Percentiles rank a stretch among this genome's conserved stretches.
phyloP scores from a whole-genome alignment of 106 monocot genomes.

The Platanthera guangdongensis region DNA sequence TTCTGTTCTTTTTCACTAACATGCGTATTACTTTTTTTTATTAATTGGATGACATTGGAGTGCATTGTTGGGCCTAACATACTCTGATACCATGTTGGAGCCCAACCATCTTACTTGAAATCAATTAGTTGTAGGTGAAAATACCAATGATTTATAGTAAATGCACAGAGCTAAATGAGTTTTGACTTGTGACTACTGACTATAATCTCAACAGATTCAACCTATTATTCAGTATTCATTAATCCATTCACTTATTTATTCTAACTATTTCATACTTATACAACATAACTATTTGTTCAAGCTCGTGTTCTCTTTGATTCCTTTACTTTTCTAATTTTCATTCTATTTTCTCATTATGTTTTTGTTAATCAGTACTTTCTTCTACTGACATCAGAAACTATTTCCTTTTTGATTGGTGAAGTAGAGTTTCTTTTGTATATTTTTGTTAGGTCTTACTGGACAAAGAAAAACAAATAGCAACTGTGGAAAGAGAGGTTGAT shows the following conservation, averaged over 20 bases:
- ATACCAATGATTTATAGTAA: too few species aligned
- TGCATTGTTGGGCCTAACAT: too few species aligned
- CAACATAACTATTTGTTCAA: not conserved
- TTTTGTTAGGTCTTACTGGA: slow-evolving; percentile 66
- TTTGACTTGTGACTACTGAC: too few species aligned
- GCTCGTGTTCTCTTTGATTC: not conserved
- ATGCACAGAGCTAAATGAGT: too few species aligned
- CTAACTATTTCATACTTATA: not conserved
- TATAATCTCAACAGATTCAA: too few species aligned
- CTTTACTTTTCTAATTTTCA: not conserved
- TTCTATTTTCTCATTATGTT: not conserved
- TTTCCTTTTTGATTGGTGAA: not conserved
- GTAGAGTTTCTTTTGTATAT: not conserved
- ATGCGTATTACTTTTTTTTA: too few species aligned
- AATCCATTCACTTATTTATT: not conserved
- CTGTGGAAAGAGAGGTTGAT: slow-evolving; percentile 97
- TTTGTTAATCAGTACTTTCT: not conserved
- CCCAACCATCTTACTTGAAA: too few species aligned
- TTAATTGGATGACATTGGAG: too few species aligned
- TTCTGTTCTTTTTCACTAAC: too few species aligned
- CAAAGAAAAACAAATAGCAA: slow-evolving; percentile 72
- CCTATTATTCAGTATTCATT: not conserved
- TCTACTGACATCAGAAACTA: not conserved
- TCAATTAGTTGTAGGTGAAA: too few species aligned
- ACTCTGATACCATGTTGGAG: too few species aligned